Conservation (phyloP, 2,329 filamentous ascomycete species). For the Madurella mycetomatis region DNA sequence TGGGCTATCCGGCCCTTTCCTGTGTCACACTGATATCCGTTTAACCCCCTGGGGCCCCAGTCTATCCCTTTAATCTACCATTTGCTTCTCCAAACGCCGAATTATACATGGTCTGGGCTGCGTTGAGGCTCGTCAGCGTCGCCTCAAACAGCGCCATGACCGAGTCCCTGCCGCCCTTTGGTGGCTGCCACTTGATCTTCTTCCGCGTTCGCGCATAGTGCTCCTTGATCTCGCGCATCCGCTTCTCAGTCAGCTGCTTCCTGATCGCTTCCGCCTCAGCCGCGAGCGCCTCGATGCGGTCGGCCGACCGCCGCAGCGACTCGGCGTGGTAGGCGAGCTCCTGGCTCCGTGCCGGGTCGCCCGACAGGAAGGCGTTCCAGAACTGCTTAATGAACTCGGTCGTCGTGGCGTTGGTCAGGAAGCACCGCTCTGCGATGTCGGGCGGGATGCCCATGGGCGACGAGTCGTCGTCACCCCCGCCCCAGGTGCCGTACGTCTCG, state of each 20-base stretch:
- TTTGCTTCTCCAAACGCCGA: constrained; percentile 6
- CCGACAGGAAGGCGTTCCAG: constrained; percentile 87
- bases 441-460: constrained; percentile 53
- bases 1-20: not conserved
- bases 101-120: constrained; percentile 17
- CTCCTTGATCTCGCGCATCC: constrained; percentile 66
- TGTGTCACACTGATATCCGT: not conserved
- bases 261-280: constrained; percentile 74
- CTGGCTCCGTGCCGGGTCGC: constrained; percentile 71
- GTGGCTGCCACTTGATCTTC: constrained; percentile 64
- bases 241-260: constrained; percentile 58
- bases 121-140: constrained; percentile 14
- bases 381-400: constrained; percentile 97
- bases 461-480: constrained; percentile 39
- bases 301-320: constrained; percentile 70
- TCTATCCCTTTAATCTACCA: not conserved
- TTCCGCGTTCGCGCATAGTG: constrained; percentile 69
- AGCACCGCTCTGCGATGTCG: constrained; percentile 55
- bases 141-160: constrained; percentile 71
- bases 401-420: constrained; percentile 80
- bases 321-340: constrained; percentile 81
- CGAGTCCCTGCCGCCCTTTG: constrained; percentile 70
- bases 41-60: not conserved
- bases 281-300: constrained; percentile 76
- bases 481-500: constrained; percentile 47